Conservation (phyloP, 2,329 filamentous ascomycete genomes). For the Orbilia javanica region DNA sequence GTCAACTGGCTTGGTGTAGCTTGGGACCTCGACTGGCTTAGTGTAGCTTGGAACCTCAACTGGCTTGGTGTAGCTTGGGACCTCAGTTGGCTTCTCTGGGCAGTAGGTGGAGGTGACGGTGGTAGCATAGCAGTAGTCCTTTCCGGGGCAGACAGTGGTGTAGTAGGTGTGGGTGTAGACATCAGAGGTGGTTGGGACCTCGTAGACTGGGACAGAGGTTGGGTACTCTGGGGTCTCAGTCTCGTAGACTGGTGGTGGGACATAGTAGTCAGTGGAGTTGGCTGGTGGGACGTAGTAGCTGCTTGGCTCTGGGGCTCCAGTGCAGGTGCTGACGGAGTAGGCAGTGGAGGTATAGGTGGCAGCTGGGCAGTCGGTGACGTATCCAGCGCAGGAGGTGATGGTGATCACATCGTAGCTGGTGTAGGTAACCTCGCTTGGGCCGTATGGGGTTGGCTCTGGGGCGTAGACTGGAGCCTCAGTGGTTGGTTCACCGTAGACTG, state of each 20-base stretch:
- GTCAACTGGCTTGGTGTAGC: slow-evolving; percentile 22
- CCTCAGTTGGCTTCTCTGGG: slow-evolving; percentile 26
- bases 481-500: slow-evolving; percentile 35
- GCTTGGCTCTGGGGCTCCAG: slow-evolving; percentile 4
- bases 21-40: slow-evolving; percentile 8
- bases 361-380: slow-evolving; percentile 51
- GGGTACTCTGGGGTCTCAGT: slow-evolving; percentile 25
- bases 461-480: slow-evolving; percentile 18
- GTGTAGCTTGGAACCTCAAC: slow-evolving; percentile 13
- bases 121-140: slow-evolving; percentile 55
- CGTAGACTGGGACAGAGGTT: slow-evolving; percentile 32
- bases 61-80: slow-evolving; percentile 21
- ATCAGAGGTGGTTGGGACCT: slow-evolving; percentile 4
- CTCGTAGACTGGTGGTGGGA: slow-evolving; percentile 30
- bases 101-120: slow-evolving; percentile 54
- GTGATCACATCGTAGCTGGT: slow-evolving; percentile 52
- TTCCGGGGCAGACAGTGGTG: slow-evolving; percentile 55
- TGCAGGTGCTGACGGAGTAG: slow-evolving; percentile 55
- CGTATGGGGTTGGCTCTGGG: slow-evolving; percentile 22
- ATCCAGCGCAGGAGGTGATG: slow-evolving; percentile 42
- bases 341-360: slow-evolving; percentile 46
- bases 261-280: slow-evolving; percentile 31
- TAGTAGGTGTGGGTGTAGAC: slow-evolving; percentile 53
- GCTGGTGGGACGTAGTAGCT: slow-evolving; percentile 28
- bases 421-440: slow-evolving; percentile 48